phyloP scores from a whole-genome alignment of 108 stramenopile species.

The Epipyxis sp. region DNA sequence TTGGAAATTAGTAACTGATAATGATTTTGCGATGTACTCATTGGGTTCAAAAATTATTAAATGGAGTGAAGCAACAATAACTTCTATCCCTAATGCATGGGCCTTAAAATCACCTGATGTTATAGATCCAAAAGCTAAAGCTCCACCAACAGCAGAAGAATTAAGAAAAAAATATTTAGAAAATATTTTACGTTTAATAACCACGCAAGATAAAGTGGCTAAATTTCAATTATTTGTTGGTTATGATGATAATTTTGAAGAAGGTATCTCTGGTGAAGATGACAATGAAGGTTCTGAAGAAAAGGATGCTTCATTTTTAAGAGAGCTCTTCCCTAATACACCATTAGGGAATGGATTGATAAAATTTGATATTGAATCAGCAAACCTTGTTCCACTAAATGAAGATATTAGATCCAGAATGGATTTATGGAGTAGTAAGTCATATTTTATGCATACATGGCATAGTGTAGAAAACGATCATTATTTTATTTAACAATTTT shows the following conservation, averaged over 20 bases:
- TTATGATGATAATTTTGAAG: neutral
- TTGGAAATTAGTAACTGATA: neutral
- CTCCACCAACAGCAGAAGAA: slow-evolving; percentile 11
- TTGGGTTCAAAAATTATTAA: neutral
- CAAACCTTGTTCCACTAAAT: neutral
- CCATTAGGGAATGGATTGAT: neutral
- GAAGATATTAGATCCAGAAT: neutral
- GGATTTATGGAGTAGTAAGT: neutral
- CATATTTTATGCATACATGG: too few species aligned
- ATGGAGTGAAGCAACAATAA: neutral
- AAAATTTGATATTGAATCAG: neutral
- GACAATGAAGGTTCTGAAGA: neutral
- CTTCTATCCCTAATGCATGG: neutral
- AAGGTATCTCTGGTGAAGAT: neutral
- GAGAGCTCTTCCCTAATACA: neutral
- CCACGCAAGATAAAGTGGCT: slow-evolving; percentile 2
- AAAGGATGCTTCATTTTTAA: too few species aligned
- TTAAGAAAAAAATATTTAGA: neutral
- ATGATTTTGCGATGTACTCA: neutral
- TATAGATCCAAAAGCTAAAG: slow-evolving; percentile 7
- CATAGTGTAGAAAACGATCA: too few species aligned
- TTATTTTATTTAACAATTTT: too few species aligned
- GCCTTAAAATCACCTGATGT: neutral
- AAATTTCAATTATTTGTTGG: neutral
- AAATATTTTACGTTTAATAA: neutral